These are phyloP conservation scores for Nicotiana knightiana DNA, from an alignment of 257 asterid species.

Conservation along the genomic window DNA sequence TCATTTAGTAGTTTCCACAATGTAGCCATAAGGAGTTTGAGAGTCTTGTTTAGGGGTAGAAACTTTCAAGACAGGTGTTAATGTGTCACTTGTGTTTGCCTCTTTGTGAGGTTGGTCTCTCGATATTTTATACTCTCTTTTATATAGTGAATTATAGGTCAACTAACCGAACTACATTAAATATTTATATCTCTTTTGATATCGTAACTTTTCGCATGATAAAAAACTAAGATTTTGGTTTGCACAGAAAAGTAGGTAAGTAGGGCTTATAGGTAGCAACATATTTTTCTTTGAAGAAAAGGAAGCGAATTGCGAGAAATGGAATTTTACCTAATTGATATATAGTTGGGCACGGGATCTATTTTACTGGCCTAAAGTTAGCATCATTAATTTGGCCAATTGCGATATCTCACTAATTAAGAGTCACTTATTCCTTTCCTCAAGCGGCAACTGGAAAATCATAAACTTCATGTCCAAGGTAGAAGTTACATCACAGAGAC, in stretches of 20 bases:
- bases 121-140: too few species aligned
- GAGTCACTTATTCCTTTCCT: background rate
- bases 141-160: too few species aligned
- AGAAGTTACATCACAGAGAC: background rate
- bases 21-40: too few species aligned
- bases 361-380: background rate
- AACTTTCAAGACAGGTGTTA: too few species aligned
- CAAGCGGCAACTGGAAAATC: background rate
- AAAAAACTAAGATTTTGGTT: too few species aligned
- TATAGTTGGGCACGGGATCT: background rate
- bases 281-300: background rate
- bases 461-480: background rate
- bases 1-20: too few species aligned
- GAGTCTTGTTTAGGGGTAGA: too few species aligned
- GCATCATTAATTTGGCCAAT: background rate
- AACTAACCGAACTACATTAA: too few species aligned
- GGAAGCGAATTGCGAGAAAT: background rate
- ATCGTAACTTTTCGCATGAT: too few species aligned
- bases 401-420: background rate
- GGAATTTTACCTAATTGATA: background rate
- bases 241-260: background rate
- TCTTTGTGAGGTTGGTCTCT: too few species aligned
- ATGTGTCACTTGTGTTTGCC: too few species aligned
- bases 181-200: too few species aligned
- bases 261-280: background rate